Base-by-base conservation (phyloP, 495 filamentous ascomycete genomes). In the Pseudomonodictys pantanalensis region DNA sequence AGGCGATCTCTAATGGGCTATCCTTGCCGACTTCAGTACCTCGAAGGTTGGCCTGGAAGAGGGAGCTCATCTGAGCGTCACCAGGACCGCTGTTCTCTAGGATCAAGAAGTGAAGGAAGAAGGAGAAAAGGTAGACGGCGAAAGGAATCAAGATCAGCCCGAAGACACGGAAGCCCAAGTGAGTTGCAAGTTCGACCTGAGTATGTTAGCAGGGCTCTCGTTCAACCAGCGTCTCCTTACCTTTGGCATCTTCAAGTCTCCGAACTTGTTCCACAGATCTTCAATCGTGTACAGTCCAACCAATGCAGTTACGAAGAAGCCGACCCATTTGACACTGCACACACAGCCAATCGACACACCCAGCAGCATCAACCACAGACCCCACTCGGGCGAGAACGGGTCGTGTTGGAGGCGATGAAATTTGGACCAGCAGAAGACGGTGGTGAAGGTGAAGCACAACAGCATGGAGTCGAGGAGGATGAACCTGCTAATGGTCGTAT, bases 391-490 rank as follows among this genome's bases (percentile, higher is more conserved):
- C 8, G 87, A 86, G 74, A 98, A 98, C 69, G 86, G 90, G 64
- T 87, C 78, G 57, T 85, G 78, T 69, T 90, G 90, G 65, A 92
- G 79, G 53, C 85, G 81, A 74, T 98, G 93, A 74, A 97, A 98
- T 68, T 87, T 90, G 58, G 93, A 86, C 90, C 92, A 98, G 79
- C 92, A 96, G 62, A 98, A 80, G 35, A 92, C 88, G 15, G 93
- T 97, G 1, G 91, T 93, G 65, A 97, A 93, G 20, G 93, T 98
- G 73, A 97, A 97, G 76, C 91, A 97, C 18, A 98, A 82, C 17
- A 98, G 81, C 93, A 98, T 98, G 1, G 93, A 97, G 69, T 98
- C 93, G 46, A 98, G 81, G 20, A 98, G 84, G 66, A 98, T 97
- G 71, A 98, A 98, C 64, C 93, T 81, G 74, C 91, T 96, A 73